These are phyloP conservation scores for Pelargonium myrrhifolium DNA, from an alignment of 441 rosid species.

Conservation along the genomic window DNA sequence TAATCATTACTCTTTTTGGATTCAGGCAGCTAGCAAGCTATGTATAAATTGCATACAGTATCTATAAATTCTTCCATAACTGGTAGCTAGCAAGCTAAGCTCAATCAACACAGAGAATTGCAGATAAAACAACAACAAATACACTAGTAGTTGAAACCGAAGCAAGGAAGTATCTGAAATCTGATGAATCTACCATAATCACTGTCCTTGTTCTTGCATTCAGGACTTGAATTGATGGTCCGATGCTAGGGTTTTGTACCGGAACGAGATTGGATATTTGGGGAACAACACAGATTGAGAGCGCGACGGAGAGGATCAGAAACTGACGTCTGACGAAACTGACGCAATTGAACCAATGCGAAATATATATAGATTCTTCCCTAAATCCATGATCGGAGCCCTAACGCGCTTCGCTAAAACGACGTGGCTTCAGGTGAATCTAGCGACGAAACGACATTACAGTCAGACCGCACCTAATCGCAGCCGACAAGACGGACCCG, in stretches of 20 bases:
- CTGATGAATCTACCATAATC: conserved; percentile 9
- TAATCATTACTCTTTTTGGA: background rate
- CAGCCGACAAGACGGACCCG: background rate
- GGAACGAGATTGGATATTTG: background rate
- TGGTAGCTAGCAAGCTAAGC: background rate
- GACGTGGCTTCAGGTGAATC: background rate
- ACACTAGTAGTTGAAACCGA: conserved; percentile 3
- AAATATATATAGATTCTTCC: conserved; percentile 1
- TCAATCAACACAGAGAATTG: conserved; percentile 1
- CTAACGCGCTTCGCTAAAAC: conserved; percentile 2
- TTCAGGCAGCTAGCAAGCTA: background rate
- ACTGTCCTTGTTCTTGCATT: conserved; percentile 4
- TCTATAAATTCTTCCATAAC: background rate
- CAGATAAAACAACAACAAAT: background rate
- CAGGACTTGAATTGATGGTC: conserved; percentile 5
- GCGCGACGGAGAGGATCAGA: conserved; percentile 10
- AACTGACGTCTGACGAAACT: conserved; percentile 6
- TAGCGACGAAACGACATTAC: background rate
- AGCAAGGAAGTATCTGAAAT: conserved; percentile 3
- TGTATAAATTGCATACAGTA: background rate
- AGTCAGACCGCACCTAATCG: background rate
- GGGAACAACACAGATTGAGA: background rate
- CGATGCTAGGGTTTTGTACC: background rate
- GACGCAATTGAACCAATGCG: background rate
- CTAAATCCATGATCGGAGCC: conserved; percentile 9